Percentiles rank a stretch among this genome's conserved stretches.
phyloP scores from a whole-genome alignment of 2,329 filamentous ascomycete genomes.

The Lomentospora prolificans region DNA sequence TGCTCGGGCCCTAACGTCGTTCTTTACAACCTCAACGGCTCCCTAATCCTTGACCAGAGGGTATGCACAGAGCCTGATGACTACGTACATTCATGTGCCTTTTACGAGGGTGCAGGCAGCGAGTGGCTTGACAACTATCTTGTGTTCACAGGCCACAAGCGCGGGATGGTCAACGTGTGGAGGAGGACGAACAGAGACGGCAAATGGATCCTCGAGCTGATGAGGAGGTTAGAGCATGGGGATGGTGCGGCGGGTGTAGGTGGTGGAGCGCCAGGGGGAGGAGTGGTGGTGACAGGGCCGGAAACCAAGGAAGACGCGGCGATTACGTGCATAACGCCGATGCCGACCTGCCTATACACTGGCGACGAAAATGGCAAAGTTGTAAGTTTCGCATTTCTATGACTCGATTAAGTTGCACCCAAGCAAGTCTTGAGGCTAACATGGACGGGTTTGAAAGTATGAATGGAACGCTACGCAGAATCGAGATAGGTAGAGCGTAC shows the following conservation, averaged over 20 bases:
- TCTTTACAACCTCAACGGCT: slow-evolving; percentile 82
- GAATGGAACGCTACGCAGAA: slow-evolving; percentile 52
- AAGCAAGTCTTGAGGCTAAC: slow-evolving; percentile 8
- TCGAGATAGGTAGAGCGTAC: slow-evolving; percentile 2
- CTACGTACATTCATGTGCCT: slow-evolving; percentile 70
- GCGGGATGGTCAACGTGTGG: slow-evolving; percentile 77
- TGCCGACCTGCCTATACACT: slow-evolving; percentile 78
- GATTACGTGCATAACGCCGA: slow-evolving; percentile 78
- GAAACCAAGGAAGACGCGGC: slow-evolving; percentile 53
- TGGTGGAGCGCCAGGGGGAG: not conserved
- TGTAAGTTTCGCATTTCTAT: slow-evolving; percentile 10
- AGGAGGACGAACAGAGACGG: slow-evolving; percentile 45
- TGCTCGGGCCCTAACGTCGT: slow-evolving; percentile 66
- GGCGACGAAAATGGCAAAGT: slow-evolving; percentile 90
- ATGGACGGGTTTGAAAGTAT: slow-evolving; percentile 31
- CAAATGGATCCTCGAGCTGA: slow-evolving; percentile 65
- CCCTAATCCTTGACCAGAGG: slow-evolving; percentile 70
- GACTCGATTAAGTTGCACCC: not conserved
- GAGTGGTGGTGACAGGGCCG: slow-evolving; percentile 15
- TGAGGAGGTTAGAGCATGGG: slow-evolving; percentile 73
- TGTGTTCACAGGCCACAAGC: slow-evolving; percentile 78
- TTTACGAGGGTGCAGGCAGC: slow-evolving; percentile 83
- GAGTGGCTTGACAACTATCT: slow-evolving; percentile 86
- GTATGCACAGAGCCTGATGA: slow-evolving; percentile 61
- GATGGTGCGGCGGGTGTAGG: slow-evolving; percentile 32